Percentiles rank a stretch among this genome's conserved stretches.
Evolutionary conservation across 441 rosid species (phyloP).

Genomic region (Gossypium trilobum): DNA sequence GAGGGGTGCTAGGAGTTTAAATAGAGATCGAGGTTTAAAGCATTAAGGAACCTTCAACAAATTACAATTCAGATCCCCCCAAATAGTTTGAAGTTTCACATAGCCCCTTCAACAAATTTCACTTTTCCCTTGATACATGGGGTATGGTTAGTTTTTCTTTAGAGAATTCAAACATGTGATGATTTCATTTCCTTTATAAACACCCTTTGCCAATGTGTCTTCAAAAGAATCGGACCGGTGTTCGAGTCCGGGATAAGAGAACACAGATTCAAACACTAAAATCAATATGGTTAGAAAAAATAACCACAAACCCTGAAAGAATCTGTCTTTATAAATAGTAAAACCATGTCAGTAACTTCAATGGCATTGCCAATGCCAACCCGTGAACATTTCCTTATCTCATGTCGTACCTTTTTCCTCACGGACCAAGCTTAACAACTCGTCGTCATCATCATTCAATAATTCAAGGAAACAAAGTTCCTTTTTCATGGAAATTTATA

Average conservation of each 20-base stretch:
- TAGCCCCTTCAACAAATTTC: not conserved
- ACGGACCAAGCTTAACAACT: not conserved
- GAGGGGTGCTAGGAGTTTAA: not conserved
- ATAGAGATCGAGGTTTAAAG: not conserved
- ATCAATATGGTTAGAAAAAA: too few relatives aligned
- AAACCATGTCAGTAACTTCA: not conserved
- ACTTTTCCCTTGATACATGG: not conserved
- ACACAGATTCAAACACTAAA: too few relatives aligned
- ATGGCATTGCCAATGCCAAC: constrained; percentile 4
- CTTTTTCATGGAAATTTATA: not conserved
- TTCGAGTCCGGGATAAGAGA: too few relatives aligned
- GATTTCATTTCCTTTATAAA: too few relatives aligned
- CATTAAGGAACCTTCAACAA: not conserved
- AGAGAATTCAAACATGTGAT: too few relatives aligned
- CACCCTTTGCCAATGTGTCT: too few relatives aligned
- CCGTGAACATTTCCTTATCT: constrained; percentile 9
- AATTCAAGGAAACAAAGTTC: not conserved
- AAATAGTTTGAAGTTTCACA: not conserved
- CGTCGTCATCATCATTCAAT: not conserved
- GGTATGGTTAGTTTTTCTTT: not conserved
- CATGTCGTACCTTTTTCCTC: not conserved
- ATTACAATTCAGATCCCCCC: not conserved
- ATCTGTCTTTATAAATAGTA: too few relatives aligned
- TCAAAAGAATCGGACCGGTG: too few relatives aligned
- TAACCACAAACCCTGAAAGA: too few relatives aligned